phyloP scores from a whole-genome alignment of 192 early-diverging fungal species.

The Coemansia sp. region DNA sequence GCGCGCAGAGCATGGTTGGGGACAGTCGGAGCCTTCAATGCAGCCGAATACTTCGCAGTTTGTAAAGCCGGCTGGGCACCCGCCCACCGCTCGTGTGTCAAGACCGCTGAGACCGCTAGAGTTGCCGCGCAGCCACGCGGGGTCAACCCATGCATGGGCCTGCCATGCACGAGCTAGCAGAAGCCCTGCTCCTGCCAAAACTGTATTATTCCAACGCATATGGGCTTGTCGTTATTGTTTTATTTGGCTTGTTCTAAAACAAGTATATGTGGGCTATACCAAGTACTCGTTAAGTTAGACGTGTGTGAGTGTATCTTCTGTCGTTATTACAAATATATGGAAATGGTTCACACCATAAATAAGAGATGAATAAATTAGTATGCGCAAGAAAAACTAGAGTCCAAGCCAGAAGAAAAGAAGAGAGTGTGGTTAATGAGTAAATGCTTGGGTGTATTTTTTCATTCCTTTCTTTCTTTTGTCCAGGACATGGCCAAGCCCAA shows the following conservation, averaged over 20 bases:
- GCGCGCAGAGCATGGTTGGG: conserved; percentile 16
- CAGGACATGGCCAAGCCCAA: neutral
- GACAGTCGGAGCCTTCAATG: conserved; percentile 26
- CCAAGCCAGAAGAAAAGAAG: neutral
- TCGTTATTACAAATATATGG: conserved; percentile 5
- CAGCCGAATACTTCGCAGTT: conserved; percentile 38
- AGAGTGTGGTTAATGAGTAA: neutral
- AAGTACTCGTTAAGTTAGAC: neutral
- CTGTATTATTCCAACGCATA: conserved; percentile 13
- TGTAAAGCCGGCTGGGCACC: conserved; percentile 23
- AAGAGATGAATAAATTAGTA: neutral
- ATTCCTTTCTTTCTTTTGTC: too few relatives aligned
- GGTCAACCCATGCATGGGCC: neutral
- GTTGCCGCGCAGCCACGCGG: neutral
- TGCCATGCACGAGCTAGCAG: conserved; percentile 10
- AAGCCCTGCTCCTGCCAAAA: conserved; percentile 2
- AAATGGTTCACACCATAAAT: neutral
- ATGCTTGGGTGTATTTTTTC: too few relatives aligned
- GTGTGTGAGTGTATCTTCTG: neutral
- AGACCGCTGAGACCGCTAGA: neutral
- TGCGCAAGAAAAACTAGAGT: neutral
- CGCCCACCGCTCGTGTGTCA: neutral
- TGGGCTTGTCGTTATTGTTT: neutral
- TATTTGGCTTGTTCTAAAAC: neutral
- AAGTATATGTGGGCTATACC: neutral